Evolutionary conservation across 352 stramenopile genomes (phyloP).

Genomic region (Elongisporangium prolatum): DNA sequence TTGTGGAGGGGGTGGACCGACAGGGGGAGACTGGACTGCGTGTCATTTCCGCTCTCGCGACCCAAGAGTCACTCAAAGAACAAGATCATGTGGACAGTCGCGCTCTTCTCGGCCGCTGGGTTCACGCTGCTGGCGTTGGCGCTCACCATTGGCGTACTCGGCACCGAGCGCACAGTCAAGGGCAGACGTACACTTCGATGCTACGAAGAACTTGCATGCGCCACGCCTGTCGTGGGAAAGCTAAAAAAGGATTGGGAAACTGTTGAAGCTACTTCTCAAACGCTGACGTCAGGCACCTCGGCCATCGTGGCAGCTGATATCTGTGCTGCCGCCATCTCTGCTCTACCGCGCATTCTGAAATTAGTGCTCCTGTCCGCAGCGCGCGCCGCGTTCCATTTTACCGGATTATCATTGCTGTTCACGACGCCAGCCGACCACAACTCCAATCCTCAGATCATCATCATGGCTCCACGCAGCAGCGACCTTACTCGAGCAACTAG

Average conservation of each 20-base stretch:
- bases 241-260: constrained; percentile 1
- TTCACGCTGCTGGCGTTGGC: constrained; percentile 8
- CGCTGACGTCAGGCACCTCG: neutral
- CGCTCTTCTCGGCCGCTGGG: constrained; percentile 8
- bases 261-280: neutral
- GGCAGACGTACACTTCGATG: constrained; percentile 14
- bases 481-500: constrained; percentile 8
- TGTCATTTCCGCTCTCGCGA: constrained; percentile 2
- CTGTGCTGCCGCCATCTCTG: neutral
- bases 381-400: neutral
- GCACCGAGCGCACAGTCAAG: constrained; percentile 17
- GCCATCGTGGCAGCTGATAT: neutral
- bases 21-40: neutral
- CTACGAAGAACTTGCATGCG: constrained; percentile 16
- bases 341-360: neutral
- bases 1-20: constrained; percentile 1
- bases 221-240: neutral
- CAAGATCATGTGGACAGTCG: constrained; percentile 9
- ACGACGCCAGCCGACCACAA: neutral
- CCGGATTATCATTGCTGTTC: neutral
- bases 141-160: constrained; percentile 16
- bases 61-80: neutral
- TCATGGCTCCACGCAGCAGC: constrained; percentile 20
- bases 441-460: neutral
- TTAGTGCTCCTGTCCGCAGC: neutral